Evolutionary conservation across 768 basidiomycete genomes (phyloP).

Genomic region (Strobilomyces echinocephalus): DNA sequence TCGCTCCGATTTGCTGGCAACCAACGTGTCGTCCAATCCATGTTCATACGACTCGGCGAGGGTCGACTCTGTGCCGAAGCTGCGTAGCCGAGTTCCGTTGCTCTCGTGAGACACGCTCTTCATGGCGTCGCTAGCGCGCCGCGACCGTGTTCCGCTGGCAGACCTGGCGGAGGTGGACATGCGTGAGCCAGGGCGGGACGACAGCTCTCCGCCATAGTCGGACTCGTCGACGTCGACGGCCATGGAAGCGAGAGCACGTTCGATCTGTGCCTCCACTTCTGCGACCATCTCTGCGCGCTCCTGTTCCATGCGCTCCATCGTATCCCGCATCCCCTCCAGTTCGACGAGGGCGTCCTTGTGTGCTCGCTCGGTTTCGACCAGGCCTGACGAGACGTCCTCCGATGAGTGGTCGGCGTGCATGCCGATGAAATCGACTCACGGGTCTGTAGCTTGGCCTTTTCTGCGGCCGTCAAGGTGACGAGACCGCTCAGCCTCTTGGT

Average conservation of each 20-base stretch:
- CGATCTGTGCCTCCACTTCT: slow-evolving; percentile 91
- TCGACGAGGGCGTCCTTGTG: slow-evolving; percentile 79
- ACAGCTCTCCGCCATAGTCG: slow-evolving; percentile 53
- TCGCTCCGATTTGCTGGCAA: slow-evolving; percentile 35
- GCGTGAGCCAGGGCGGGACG: slow-evolving; percentile 65
- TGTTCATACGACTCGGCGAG: slow-evolving; percentile 64
- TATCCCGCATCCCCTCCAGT: slow-evolving; percentile 74
- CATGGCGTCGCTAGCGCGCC: slow-evolving; percentile 55
- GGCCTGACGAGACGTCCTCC: slow-evolving; percentile 43
- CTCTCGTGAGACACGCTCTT: slow-evolving; percentile 33
- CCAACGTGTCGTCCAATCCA: slow-evolving; percentile 35
- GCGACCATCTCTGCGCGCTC: slow-evolving; percentile 87
- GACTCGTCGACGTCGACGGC: slow-evolving; percentile 71
- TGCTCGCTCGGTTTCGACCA: slow-evolving; percentile 75
- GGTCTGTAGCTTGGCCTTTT: slow-evolving; percentile 72
- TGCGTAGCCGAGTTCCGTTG: slow-evolving; percentile 47
- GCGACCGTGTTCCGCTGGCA: slow-evolving; percentile 46
- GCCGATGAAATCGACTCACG: slow-evolving; percentile 46
- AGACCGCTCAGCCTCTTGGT: slow-evolving; percentile 79
- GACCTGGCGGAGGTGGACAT: slow-evolving; percentile 52
- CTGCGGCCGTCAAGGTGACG: slow-evolving; percentile 69
- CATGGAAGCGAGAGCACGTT: slow-evolving; percentile 81
- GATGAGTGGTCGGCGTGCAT: slow-evolving; percentile 1
- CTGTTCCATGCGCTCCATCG: slow-evolving; percentile 84
- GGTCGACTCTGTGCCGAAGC: slow-evolving; percentile 76